These are phyloP conservation scores for Rhizopus microsporus DNA, from an alignment of 371 early-diverging fungal genomes.

Conservation along the genomic window DNA sequence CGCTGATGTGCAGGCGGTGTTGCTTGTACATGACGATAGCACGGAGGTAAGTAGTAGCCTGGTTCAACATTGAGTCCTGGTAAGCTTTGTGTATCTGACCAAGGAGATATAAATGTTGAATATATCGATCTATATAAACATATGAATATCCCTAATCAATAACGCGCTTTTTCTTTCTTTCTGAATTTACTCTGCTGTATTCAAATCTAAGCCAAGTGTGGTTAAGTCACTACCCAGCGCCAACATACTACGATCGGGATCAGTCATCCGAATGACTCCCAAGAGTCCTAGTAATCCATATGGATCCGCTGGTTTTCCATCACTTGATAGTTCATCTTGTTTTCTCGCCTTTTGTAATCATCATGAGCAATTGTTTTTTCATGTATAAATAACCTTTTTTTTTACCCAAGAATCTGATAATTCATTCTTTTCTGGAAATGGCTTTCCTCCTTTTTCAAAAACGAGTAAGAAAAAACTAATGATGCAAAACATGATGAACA, in stretches of 20 bases:
- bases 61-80: conserved; percentile 65
- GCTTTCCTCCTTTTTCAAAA: conserved; percentile 13
- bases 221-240: conserved; percentile 79
- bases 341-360: conserved; percentile 17
- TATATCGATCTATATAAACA: conserved; percentile 59
- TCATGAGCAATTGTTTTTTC: neutral
- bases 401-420: conserved; percentile 29
- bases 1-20: conserved; percentile 75
- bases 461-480: neutral
- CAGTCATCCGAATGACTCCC: conserved; percentile 73
- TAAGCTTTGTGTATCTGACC: conserved; percentile 65
- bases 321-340: conserved; percentile 18
- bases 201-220: conserved; percentile 76
- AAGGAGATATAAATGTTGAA: conserved; percentile 83
- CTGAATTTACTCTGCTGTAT: conserved; percentile 63
- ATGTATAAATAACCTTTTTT: no score
- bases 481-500: neutral
- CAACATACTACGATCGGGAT: conserved; percentile 71
- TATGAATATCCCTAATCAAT: neutral
- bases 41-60: conserved; percentile 74
- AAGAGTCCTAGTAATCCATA: conserved; percentile 74
- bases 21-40: conserved; percentile 64
- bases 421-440: conserved; percentile 24
- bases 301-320: conserved; percentile 40
- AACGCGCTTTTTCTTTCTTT: neutral